Conservation (phyloP, 2,329 filamentous ascomycete genomes). For the Cladosporium velox region DNA sequence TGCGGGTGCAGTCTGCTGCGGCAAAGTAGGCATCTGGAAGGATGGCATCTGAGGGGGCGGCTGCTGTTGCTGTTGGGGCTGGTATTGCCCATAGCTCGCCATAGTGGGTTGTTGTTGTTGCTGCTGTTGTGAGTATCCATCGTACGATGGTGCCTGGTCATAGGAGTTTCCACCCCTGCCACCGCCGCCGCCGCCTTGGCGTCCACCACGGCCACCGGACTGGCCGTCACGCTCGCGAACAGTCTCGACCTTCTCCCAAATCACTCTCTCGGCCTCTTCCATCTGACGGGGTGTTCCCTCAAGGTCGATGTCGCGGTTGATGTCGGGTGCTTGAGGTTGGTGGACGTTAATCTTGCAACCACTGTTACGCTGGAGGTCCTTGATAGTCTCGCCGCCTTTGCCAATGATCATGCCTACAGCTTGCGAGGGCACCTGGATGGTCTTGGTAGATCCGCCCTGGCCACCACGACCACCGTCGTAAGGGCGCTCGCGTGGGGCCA, state of each 20-base stretch:
- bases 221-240: conserved; percentile 60
- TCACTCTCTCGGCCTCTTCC: conserved; percentile 76
- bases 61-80: conserved; percentile 27
- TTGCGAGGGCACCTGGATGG: conserved; percentile 83
- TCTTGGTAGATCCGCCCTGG: conserved; percentile 64
- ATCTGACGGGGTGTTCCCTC: conserved; percentile 78
- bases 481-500: conserved; percentile 34
- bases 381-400: conserved; percentile 89
- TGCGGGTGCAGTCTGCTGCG: conserved; percentile 25
- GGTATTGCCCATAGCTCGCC: conserved; percentile 35
- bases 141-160: conserved; percentile 39
- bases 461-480: conserved; percentile 48
- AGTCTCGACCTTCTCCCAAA: conserved; percentile 89
- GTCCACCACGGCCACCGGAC: conserved; percentile 35
- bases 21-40: conserved; percentile 34
- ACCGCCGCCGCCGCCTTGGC: conserved; percentile 31
- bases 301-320: conserved; percentile 82
- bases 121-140: conserved; percentile 51
- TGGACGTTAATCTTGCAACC: conserved; percentile 95
- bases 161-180: conserved; percentile 16
- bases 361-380: conserved; percentile 84
- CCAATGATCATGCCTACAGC: conserved; percentile 96
- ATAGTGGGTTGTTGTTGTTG: conserved; percentile 44
- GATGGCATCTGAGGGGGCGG: conserved; percentile 27
- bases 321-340: conserved; percentile 75